Evolutionary conservation across 106 monocot genomes (phyloP).

Genomic region (Iris macrosiphon): DNA sequence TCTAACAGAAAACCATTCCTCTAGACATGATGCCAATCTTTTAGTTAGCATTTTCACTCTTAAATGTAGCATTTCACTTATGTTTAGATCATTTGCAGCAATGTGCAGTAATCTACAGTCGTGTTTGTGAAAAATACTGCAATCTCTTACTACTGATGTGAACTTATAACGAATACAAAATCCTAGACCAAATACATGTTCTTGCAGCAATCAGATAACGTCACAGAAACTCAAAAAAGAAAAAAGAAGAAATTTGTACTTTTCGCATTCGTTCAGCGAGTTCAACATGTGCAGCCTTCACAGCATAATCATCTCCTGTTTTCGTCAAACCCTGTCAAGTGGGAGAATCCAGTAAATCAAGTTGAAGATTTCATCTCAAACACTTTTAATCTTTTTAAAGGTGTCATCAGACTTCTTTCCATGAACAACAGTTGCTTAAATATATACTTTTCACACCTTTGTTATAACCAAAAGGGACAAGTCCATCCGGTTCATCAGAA

Average conservation of each 20-base stretch:
- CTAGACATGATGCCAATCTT: no score
- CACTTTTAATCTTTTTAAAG: not conserved
- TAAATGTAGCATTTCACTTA: no score
- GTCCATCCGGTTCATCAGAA: constrained; percentile 97
- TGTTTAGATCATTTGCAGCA: no score
- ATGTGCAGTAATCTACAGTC: no score
- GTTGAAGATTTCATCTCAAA: not conserved
- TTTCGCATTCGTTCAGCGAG: constrained; percentile 99
- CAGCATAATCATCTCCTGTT: constrained; percentile 99
- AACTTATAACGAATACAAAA: no score
- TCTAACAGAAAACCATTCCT: no score
- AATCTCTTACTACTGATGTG: no score
- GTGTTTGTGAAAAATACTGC: no score
- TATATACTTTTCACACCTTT: constrained; percentile 43
- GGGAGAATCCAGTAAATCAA: not conserved
- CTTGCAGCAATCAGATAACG: not conserved
- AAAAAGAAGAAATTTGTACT: constrained; percentile 25
- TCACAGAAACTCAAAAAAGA: not conserved
- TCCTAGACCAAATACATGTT: no score
- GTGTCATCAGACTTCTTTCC: not conserved
- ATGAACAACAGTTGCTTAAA: not conserved
- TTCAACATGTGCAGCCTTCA: constrained; percentile 98
- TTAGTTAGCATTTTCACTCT: no score
- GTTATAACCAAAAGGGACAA: constrained; percentile 97
- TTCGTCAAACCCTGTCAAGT: constrained; percentile 79